Percentiles rank a stretch among this genome's conserved stretches.
Evolutionary conservation across 2,329 filamentous ascomycete genomes (phyloP).

Genomic region (Ophiostoma quercus): DNA sequence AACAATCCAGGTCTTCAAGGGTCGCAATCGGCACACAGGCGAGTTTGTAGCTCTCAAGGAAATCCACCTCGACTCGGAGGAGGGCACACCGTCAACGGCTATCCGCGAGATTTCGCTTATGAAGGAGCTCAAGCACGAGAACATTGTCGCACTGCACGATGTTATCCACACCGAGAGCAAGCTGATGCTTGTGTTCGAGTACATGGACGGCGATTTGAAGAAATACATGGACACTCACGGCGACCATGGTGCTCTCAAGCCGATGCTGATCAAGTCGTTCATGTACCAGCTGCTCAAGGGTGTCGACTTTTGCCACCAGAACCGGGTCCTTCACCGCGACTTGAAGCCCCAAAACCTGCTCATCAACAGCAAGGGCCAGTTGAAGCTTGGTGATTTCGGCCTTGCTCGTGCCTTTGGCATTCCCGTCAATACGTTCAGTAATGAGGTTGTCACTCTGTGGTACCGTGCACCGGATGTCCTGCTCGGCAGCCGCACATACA

Average conservation of each 20-base stretch:
- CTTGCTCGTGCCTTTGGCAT: constrained; percentile 93
- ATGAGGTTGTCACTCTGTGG: constrained; percentile 96
- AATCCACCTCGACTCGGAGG: constrained; percentile 97
- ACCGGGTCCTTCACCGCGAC: constrained; percentile 90
- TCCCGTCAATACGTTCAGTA: constrained; percentile 95
- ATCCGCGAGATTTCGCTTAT: constrained; percentile 98
- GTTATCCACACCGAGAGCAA: constrained; percentile 99
- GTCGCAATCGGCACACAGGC: constrained; percentile 91
- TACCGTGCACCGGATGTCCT: constrained; percentile 95
- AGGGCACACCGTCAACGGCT: constrained; percentile 93
- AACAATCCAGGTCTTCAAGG: constrained; percentile 80
- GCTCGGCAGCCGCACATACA: constrained; percentile 90
- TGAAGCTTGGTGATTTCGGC: constrained; percentile 93
- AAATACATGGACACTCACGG: constrained; percentile 96
- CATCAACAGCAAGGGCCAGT: constrained; percentile 82
- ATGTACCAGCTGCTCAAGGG: constrained; percentile 96
- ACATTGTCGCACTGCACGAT: constrained; percentile 95
- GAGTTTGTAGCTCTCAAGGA: constrained; percentile 96
- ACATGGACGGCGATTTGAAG: constrained; percentile 97
- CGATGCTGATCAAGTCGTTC: constrained; percentile 92
- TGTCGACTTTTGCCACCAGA: constrained; percentile 97
- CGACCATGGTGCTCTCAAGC: constrained; percentile 83
- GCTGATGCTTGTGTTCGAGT: constrained; percentile 98
- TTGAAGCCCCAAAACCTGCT: constrained; percentile 94
- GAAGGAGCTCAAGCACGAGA: constrained; percentile 99